Evolutionary conservation across 257 asterid genomes (phyloP).

Genomic region (Nicotiana tomentosiformis): DNA sequence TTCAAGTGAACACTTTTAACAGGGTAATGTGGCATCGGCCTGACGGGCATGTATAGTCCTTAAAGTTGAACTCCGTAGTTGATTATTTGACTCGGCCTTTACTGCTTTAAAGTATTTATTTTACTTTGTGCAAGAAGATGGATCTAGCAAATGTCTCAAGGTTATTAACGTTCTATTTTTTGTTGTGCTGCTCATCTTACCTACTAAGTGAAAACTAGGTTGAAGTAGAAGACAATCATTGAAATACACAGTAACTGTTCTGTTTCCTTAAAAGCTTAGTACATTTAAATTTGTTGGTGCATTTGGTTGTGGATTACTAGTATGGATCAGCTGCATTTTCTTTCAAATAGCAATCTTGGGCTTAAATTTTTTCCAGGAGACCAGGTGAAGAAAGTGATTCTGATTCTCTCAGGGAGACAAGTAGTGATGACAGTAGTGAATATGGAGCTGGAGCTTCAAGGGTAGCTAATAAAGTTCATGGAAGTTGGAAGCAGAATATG

Average conservation of each 20-base stretch:
- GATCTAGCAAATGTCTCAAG: not conserved
- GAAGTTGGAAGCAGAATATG: conserved; percentile 30
- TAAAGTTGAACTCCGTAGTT: not conserved
- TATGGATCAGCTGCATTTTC: not conserved
- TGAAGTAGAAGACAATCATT: not conserved
- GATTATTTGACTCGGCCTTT: not conserved
- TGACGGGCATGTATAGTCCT: not conserved
- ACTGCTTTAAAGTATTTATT: conserved; percentile 2
- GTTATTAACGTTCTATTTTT: not conserved
- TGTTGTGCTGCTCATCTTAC: not conserved
- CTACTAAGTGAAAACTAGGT: not conserved
- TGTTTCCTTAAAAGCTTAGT: conserved; percentile 6
- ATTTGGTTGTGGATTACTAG: not conserved
- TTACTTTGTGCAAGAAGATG: not conserved
- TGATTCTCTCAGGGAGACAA: conserved; percentile 69
- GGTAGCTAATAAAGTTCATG: conserved; percentile 27
- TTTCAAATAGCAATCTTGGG: not conserved
- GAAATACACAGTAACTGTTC: not conserved
- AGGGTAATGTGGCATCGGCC: not conserved
- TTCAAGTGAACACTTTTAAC: not conserved
- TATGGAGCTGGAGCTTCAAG: conserved; percentile 33
- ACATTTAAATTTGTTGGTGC: not conserved
- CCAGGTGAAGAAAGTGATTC: conserved; percentile 84
- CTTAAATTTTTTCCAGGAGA: conserved; percentile 37
- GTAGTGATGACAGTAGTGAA: conserved; percentile 69